phyloP scores from a whole-genome alignment of 768 basidiomycete genomes.

The Sutorius australiensis region DNA sequence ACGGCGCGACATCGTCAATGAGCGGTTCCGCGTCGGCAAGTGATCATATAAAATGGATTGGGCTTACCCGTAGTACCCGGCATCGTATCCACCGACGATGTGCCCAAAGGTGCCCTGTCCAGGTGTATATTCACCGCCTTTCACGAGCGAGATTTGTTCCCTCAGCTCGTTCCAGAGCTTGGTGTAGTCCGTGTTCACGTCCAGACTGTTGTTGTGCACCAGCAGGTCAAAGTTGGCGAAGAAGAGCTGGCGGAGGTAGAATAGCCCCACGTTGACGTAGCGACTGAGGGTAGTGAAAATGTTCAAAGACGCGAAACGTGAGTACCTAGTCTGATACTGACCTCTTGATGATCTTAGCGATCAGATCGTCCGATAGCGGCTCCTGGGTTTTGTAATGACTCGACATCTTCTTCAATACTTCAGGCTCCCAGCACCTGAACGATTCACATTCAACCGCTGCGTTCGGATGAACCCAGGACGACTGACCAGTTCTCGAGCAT shows the following conservation, averaged over 20 bases:
- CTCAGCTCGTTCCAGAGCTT: constrained; percentile 72
- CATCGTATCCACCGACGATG: constrained; percentile 71
- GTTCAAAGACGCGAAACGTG: not conserved
- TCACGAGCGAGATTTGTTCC: constrained; percentile 66
- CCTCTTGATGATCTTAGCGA: constrained; percentile 80
- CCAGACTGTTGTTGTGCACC: constrained; percentile 38
- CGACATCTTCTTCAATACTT: constrained; percentile 73
- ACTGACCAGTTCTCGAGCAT: constrained; percentile 87
- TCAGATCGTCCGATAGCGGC: constrained; percentile 62
- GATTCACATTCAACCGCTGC: not conserved
- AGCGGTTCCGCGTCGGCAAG: not conserved
- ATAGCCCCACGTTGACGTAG: constrained; percentile 80
- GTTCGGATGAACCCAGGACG: not conserved
- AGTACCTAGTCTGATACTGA: constrained; percentile 20
- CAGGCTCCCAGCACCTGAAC: constrained; percentile 74
- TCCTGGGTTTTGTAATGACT: constrained; percentile 74
- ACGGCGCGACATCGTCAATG: not conserved
- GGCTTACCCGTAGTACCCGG: constrained; percentile 58
- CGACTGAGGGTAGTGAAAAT: constrained; percentile 36
- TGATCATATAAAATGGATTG: not conserved
- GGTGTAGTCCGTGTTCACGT: constrained; percentile 64
- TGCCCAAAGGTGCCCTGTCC: constrained; percentile 78
- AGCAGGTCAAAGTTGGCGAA: constrained; percentile 44
- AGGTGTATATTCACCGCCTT: constrained; percentile 50
- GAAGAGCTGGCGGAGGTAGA: constrained; percentile 69